phyloP scores from a whole-genome alignment of 352 stramenopile species.

The Phytophthora boehmeriae region DNA sequence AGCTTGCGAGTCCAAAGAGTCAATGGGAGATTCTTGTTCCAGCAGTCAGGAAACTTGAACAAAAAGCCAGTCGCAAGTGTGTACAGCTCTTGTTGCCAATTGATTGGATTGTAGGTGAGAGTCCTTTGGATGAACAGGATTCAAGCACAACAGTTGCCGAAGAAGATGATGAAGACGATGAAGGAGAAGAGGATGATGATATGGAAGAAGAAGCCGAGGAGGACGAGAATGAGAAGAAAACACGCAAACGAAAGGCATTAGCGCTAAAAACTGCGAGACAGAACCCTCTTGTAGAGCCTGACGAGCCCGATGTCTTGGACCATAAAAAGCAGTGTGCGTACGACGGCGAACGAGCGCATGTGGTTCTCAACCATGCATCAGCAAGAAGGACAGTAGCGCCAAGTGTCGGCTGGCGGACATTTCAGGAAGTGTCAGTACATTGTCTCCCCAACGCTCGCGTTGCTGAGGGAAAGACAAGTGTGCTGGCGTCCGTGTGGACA shows the following conservation, averaged over 20 bases:
- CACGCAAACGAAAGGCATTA: constrained; percentile 17
- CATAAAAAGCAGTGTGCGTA: constrained; percentile 33
- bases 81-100: constrained; percentile 62
- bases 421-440: constrained; percentile 20
- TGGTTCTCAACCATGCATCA: constrained; percentile 21
- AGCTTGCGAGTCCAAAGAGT: constrained; percentile 2
- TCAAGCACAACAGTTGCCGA: constrained; percentile 14
- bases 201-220: constrained; percentile 42
- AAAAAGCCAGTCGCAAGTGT: constrained; percentile 69
- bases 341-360: constrained; percentile 50
- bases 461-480: constrained; percentile 19
- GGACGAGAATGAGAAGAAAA: constrained; percentile 21
- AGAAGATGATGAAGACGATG: constrained; percentile 44
- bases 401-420: constrained; percentile 24
- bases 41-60: constrained; percentile 57
- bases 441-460: constrained; percentile 31
- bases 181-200: constrained; percentile 49
- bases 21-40: constrained; percentile 44
- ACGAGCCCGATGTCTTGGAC: constrained; percentile 35
- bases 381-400: background rate
- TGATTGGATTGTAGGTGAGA: constrained; percentile 67
- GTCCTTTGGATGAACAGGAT: constrained; percentile 50
- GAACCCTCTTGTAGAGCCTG: constrained; percentile 39
- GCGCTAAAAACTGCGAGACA: constrained; percentile 14
- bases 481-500: constrained; percentile 26